Conservation (phyloP, 2,329 filamentous ascomycete genomes). For the Nemania sp. region DNA sequence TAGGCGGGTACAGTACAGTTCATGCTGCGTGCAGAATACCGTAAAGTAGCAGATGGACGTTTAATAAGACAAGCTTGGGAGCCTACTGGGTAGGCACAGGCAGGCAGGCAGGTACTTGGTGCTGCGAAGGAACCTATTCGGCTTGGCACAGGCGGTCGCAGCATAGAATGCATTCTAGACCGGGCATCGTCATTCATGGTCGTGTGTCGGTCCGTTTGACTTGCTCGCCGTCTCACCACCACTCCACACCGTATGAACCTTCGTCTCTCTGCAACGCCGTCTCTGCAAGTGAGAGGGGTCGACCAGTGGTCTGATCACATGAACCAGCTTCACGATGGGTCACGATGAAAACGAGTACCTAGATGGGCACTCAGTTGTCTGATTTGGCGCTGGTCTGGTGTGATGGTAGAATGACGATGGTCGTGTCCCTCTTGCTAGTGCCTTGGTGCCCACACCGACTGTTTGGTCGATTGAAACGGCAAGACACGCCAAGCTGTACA, state of each 20-base stretch:
- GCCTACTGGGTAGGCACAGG: no score
- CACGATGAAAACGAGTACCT: no score
- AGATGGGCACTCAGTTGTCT: not conserved
- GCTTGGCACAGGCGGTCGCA: not conserved
- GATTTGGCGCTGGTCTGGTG: not conserved
- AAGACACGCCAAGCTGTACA: slow-evolving; percentile 14
- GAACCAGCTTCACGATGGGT: slow-evolving; percentile 20
- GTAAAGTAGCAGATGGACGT: not conserved
- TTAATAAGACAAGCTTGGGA: not conserved
- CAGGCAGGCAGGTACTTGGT: no score
- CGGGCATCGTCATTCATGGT: not conserved
- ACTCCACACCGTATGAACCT: slow-evolving; percentile 20
- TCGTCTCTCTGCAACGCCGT: no score
- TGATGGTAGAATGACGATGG: not conserved
- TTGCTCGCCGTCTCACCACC: not conserved
- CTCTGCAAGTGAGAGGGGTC: no score
- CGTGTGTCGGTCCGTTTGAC: not conserved
- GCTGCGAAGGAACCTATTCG: slow-evolving; percentile 5
- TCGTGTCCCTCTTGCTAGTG: slow-evolving; percentile 2
- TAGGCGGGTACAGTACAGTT: not conserved
- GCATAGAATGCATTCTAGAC: slow-evolving; percentile 15
- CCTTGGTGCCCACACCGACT: slow-evolving; percentile 21
- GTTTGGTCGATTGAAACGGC: slow-evolving; percentile 4
- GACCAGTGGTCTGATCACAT: slow-evolving; percentile 14
- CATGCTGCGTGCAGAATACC: slow-evolving; percentile 2